Evolutionary conservation across 2,329 filamentous ascomycete genomes (phyloP).

Genomic region (Nemania sp.): DNA sequence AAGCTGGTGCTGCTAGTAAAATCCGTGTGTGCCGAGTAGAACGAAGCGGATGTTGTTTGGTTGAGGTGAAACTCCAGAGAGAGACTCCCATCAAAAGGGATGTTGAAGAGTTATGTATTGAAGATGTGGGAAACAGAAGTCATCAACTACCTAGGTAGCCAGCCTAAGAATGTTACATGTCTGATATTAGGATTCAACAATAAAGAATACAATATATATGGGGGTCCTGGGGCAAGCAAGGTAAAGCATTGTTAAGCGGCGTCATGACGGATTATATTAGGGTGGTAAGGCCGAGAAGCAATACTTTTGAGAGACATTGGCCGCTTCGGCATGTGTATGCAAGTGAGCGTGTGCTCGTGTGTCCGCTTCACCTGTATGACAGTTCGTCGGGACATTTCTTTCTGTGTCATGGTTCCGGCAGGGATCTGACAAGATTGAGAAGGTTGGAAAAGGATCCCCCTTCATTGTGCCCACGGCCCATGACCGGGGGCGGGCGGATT

Average conservation of each 20-base stretch:
- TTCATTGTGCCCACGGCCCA: slow-evolving; percentile 39
- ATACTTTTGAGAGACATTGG: slow-evolving; percentile 43
- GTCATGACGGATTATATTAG: slow-evolving; percentile 44
- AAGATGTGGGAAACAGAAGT: slow-evolving; percentile 20
- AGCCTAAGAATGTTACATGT: slow-evolving; percentile 39
- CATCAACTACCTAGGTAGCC: slow-evolving; percentile 31
- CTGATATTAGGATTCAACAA: slow-evolving; percentile 37
- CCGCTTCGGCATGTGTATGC: slow-evolving; percentile 44
- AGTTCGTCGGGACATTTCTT: slow-evolving; percentile 40
- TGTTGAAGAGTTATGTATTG: slow-evolving; percentile 30
- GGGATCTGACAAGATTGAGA: slow-evolving; percentile 39
- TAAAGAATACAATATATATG: slow-evolving; percentile 35
- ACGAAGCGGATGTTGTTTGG: background rate
- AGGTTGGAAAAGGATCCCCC: slow-evolving; percentile 38
- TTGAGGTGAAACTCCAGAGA: background rate
- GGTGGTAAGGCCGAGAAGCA: slow-evolving; percentile 44
- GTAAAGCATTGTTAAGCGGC: slow-evolving; percentile 36
- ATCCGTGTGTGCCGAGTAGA: slow-evolving; percentile 3
- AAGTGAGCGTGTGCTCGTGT: slow-evolving; percentile 40
- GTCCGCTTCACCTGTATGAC: slow-evolving; percentile 42
- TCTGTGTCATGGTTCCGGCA: slow-evolving; percentile 46
- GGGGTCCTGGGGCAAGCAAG: slow-evolving; percentile 34
- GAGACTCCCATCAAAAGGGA: slow-evolving; percentile 17
- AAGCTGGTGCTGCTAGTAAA: background rate
- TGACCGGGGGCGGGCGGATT: slow-evolving; percentile 39